Percentiles rank a stretch among this genome's conserved stretches.
Evolutionary conservation across 1,284 basidiomycete species (phyloP).

Genomic region (Microbotryomycetes sp.): DNA sequence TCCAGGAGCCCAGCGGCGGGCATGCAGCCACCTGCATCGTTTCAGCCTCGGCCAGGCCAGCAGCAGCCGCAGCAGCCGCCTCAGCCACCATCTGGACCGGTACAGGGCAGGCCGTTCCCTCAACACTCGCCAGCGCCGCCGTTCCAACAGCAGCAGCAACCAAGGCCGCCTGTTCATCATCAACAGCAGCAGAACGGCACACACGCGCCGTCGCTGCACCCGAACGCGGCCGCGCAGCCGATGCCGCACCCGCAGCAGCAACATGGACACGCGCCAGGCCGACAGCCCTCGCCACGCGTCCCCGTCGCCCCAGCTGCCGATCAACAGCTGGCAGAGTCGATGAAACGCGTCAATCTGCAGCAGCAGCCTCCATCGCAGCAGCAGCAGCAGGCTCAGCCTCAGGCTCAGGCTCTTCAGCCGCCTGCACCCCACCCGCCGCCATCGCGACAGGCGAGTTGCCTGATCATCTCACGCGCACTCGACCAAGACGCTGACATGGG

Average conservation of each 20-base stretch:
- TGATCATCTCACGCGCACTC: background rate
- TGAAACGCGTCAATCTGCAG: background rate
- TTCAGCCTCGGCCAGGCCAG: constrained; percentile 1
- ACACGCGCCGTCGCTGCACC: background rate
- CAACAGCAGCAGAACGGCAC: too few relatives aligned
- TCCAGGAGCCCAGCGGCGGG: constrained; percentile 1
- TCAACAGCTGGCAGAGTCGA: background rate
- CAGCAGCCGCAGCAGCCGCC: constrained; percentile 1
- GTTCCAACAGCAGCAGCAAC: constrained; percentile 1
- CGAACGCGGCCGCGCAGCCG: background rate
- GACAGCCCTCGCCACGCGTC: constrained; percentile 6
- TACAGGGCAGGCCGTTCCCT: background rate
- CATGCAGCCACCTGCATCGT: constrained; percentile 2
- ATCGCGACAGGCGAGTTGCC: background rate
- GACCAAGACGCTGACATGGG: background rate
- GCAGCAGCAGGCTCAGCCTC: background rate
- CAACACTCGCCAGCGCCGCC: background rate
- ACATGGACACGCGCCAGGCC: constrained; percentile 16
- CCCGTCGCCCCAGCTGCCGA: background rate
- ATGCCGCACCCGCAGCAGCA: background rate
- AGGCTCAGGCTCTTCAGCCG: background rate
- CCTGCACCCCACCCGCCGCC: background rate
- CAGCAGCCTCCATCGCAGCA: background rate
- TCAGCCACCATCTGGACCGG: background rate
- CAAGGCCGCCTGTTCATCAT: too few relatives aligned